Conservation (phyloP, 306 rosid genomes). For the Bauhinia variegata region DNA sequence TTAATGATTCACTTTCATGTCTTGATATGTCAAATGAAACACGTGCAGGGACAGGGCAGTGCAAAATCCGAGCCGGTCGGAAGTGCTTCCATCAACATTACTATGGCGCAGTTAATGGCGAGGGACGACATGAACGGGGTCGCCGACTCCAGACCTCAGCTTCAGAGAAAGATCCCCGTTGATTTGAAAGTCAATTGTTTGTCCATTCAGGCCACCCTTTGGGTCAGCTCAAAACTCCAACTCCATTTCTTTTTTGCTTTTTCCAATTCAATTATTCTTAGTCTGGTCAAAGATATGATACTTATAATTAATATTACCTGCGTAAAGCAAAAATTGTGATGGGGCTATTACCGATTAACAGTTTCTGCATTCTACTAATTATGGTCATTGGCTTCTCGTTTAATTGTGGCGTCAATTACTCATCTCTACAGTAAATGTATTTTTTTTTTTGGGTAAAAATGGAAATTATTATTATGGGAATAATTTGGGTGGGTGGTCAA, state of each 20-base stretch:
- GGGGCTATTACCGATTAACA: too few species aligned
- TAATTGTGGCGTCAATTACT: neutral
- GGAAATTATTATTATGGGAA: too few species aligned
- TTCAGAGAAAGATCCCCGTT: constrained; percentile 56
- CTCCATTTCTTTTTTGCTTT: neutral
- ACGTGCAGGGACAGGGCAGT: constrained; percentile 42
- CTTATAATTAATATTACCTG: too few species aligned
- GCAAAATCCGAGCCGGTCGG: constrained; percentile 51
- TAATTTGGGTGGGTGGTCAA: too few species aligned
- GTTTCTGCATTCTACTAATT: neutral
- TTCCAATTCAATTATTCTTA: neutral
- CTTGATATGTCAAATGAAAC: neutral
- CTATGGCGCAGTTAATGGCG: constrained; percentile 43
- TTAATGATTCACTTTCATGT: neutral
- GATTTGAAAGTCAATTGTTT: constrained; percentile 51
- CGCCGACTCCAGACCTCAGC: constrained; percentile 24
- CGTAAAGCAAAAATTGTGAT: too few species aligned
- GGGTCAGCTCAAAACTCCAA: constrained; percentile 43
- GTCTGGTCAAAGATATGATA: neutral
- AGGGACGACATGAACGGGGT: constrained; percentile 34
- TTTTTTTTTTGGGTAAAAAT: too few species aligned
- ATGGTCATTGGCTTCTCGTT: neutral
- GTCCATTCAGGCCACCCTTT: constrained; percentile 55
- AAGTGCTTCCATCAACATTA: constrained; percentile 45
- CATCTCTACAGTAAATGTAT: too few species aligned